Conservation (phyloP, 345 rosid genomes). For the Noccaea caerulescens region DNA sequence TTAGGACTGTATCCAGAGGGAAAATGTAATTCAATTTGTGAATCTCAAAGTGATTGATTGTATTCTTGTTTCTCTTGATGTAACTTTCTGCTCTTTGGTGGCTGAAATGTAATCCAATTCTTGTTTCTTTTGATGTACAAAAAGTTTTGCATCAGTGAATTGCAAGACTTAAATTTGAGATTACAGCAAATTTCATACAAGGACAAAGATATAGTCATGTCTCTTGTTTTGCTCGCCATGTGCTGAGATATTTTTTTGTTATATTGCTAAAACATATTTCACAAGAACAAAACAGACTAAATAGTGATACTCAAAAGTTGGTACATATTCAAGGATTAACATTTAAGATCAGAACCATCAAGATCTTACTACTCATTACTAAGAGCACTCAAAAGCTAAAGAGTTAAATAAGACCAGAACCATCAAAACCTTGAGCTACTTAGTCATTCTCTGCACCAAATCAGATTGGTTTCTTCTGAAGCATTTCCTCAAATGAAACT, state of each 20-base stretch:
- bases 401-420: neutral
- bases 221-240: neutral
- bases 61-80: conserved; percentile 26
- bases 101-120: conserved; percentile 3
- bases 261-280: neutral
- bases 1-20: conserved; percentile 13
- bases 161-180: too few relatives aligned
- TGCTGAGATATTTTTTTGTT: neutral
- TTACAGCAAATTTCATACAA: neutral
- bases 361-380: neutral
- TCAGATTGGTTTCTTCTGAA: neutral
- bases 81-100: conserved; percentile 21
- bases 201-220: neutral
- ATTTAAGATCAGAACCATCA: too few relatives aligned
- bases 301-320: neutral
- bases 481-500: neutral
- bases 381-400: neutral
- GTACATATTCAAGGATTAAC: conserved; percentile 4
- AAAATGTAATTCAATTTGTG: conserved; percentile 11
- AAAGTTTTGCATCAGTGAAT: neutral
- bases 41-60: neutral
- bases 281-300: neutral
- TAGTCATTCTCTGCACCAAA: neutral
- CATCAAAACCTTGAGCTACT: conserved; percentile 23
- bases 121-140: conserved; percentile 9